phyloP scores from a whole-genome alignment of 2,329 filamentous ascomycete species.

The Verticillium zaregamsianum region DNA sequence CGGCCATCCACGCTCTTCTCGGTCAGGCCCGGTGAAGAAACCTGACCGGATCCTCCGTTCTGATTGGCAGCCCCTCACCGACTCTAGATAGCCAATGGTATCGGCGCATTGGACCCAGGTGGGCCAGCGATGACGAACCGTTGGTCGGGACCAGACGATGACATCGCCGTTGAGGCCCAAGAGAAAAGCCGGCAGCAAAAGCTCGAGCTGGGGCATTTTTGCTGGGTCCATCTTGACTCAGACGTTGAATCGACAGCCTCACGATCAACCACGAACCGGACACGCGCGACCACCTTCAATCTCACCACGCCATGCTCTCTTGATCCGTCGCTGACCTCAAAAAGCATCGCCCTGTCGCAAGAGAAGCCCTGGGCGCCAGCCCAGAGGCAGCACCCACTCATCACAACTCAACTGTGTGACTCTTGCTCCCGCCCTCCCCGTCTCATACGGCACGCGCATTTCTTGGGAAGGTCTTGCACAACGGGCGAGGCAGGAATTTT shows the following conservation, averaged over 20 bases:
- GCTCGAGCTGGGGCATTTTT: background rate
- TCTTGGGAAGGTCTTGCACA: background rate
- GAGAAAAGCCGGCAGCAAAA: background rate
- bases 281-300: background rate
- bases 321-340: background rate
- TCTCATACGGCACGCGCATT: background rate
- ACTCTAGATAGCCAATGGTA: background rate
- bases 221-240: background rate
- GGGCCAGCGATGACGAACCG: conserved; percentile 14
- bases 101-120: conserved; percentile 4
- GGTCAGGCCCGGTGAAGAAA: background rate
- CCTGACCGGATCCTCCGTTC: background rate
- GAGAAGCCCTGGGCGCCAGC: conserved; percentile 1
- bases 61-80: background rate
- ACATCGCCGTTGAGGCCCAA: background rate
- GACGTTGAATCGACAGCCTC: background rate
- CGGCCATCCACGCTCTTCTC: background rate
- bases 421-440: background rate
- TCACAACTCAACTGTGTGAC: background rate
- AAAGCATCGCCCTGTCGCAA: background rate
- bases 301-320: background rate
- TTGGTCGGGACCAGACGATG: conserved; percentile 7
- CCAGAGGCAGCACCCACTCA: conserved; percentile 1
- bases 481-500: background rate
- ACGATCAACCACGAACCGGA: background rate